phyloP scores from a whole-genome alignment of 225 moss, liverwort and hornwort species.

The Rhytidiadelphus loreus region DNA sequence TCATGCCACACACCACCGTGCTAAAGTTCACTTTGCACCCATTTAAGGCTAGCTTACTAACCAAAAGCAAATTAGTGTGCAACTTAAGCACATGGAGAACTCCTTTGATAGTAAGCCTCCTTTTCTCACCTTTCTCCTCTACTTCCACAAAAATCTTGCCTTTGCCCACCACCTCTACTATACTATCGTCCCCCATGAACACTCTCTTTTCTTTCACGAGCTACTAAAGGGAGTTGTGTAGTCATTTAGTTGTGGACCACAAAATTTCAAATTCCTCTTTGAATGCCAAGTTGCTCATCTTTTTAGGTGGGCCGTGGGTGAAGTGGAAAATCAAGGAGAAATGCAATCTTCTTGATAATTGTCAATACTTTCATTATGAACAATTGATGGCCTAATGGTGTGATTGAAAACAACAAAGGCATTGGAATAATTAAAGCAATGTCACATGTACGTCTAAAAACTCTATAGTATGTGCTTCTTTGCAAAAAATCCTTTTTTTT shows the following conservation, averaged over 20 bases:
- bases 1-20: no score
- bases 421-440: not conserved
- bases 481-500: no score
- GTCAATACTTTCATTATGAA: not conserved
- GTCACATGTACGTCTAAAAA: not conserved
- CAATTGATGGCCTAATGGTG: rapidly evolving
- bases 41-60: no score
- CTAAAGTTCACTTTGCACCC: no score
- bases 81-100: no score
- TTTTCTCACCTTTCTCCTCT: no score
- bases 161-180: no score
- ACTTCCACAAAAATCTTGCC: no score
- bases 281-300: not conserved
- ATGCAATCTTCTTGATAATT: not conserved
- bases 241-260: not conserved
- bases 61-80: no score
- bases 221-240: not conserved
- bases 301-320: rapidly evolving
- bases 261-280: not conserved
- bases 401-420: not conserved
- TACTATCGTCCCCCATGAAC: no score
- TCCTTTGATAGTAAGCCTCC: no score
- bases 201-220: no score
- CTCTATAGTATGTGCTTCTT: not conserved
- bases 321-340: not conserved